Conservation (phyloP, 1,139 yeast species). For the Taphrina pruni region DNA sequence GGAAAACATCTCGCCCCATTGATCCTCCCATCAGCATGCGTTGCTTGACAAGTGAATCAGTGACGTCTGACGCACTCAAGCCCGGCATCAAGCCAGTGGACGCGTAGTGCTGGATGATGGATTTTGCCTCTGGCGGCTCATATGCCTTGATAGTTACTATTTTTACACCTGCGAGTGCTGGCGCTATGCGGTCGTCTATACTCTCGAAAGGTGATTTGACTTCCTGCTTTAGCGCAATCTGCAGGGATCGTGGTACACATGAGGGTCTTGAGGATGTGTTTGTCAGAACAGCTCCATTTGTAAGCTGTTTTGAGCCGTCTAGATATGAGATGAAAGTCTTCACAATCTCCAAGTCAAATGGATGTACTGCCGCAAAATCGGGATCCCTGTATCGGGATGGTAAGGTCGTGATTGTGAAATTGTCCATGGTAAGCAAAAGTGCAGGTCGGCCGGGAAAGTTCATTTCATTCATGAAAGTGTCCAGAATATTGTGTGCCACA, state of each 20-base stretch:
- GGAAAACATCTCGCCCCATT: constrained; percentile 19
- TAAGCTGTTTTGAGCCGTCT: constrained; percentile 28
- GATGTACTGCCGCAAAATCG: constrained; percentile 35
- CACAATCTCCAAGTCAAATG: constrained; percentile 38
- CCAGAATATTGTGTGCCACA: constrained; percentile 34
- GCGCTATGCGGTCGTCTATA: constrained; percentile 20
- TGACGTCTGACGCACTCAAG: constrained; percentile 11
- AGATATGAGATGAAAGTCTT: constrained; percentile 35
- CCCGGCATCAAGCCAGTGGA: constrained; percentile 22
- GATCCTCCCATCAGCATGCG: constrained; percentile 17
- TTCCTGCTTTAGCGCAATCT: constrained; percentile 27
- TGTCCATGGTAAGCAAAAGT: constrained; percentile 41
- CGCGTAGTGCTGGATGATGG: constrained; percentile 27
- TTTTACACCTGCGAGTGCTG: not conserved
- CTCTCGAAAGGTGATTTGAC: constrained; percentile 14
- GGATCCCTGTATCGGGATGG: constrained; percentile 41
- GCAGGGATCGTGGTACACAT: constrained; percentile 15
- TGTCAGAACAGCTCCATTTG: constrained; percentile 38
- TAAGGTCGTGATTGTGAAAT: constrained; percentile 32
- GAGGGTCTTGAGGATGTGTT: constrained; percentile 40
- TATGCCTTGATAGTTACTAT: not conserved
- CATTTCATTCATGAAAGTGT: constrained; percentile 35
- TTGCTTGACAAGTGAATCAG: constrained; percentile 20
- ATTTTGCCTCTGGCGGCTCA: constrained; percentile 23
- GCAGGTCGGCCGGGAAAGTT: constrained; percentile 36